Evolutionary conservation across 164 flowering plant genomes (phyloP).

Genomic region (Magnolia sinica): DNA sequence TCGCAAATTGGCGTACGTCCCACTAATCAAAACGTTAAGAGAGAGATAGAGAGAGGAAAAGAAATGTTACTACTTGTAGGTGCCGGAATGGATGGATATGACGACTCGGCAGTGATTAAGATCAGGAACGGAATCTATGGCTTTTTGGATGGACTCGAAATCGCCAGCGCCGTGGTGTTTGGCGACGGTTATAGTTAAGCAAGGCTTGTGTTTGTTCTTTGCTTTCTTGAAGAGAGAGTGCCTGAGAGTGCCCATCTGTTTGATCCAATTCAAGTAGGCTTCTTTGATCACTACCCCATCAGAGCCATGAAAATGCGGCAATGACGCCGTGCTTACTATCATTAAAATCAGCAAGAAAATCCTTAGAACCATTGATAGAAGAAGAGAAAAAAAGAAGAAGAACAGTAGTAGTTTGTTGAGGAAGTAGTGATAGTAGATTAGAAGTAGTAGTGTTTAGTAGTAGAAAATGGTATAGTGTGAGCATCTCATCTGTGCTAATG

Average conservation of each 20-base stretch:
- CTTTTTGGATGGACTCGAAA: conserved; percentile 39
- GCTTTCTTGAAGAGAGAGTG: conserved; percentile 37
- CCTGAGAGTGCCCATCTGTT: conserved; percentile 23
- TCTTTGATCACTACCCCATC: conserved; percentile 18
- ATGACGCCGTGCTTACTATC: conserved; percentile 11
- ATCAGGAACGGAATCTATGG: conserved; percentile 46
- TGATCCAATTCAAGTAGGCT: conserved; percentile 42
- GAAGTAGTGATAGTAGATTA: background rate
- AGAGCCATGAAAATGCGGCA: conserved; percentile 9
- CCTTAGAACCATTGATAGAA: conserved; percentile 10
- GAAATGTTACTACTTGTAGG: conserved; percentile 38
- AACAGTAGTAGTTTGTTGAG: conserved; percentile 14
- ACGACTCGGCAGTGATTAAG: conserved; percentile 43
- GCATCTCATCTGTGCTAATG: too few relatives aligned
- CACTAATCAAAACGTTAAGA: background rate
- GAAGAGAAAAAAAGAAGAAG: background rate
- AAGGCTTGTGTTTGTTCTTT: conserved; percentile 33
- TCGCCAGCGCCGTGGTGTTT: conserved; percentile 29
- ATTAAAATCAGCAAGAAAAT: conserved; percentile 21
- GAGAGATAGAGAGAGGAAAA: background rate
- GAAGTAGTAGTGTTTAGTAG: too few relatives aligned
- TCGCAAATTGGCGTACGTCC: background rate
- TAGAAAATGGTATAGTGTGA: too few relatives aligned
- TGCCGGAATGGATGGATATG: conserved; percentile 43
- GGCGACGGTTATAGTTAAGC: conserved; percentile 36